A percentile compares a stretch with the other conserved stretches of the same genome.
Conservation (phyloP, 169 alveolate genomes). For the Cryptosporidium viatorum region DNA sequence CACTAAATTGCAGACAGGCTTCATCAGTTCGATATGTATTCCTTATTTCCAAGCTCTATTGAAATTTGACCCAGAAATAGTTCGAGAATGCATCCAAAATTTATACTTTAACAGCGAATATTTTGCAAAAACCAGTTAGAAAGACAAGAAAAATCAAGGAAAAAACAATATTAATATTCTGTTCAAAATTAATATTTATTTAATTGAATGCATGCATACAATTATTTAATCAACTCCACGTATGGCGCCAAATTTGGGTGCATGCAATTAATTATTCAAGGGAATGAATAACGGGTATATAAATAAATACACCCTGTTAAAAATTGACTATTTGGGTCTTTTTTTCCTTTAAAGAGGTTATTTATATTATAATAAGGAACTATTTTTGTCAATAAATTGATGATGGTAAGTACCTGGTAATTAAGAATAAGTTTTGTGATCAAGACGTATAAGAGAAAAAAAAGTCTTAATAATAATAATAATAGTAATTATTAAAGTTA, state of each 20-base stretch:
- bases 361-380: not conserved
- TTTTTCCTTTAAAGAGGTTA: not conserved
- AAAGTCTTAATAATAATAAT: not conserved
- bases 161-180: not conserved
- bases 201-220: slow-evolving; percentile 22
- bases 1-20: not conserved
- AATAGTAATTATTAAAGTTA: not conserved
- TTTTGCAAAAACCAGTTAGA: not conserved
- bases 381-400: not conserved
- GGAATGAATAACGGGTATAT: not conserved
- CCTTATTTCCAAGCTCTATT: slow-evolving; percentile 26
- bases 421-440: not conserved
- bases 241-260: slow-evolving; percentile 30
- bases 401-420: not conserved
- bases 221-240: not conserved
- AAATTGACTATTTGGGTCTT: not conserved
- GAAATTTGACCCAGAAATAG: slow-evolving; percentile 23
- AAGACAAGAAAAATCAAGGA: not conserved
- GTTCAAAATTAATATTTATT: not conserved
- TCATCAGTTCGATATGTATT: slow-evolving; percentile 3
- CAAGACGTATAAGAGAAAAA: not conserved
- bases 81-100: slow-evolving; percentile 54
- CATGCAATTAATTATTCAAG: not conserved
- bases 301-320: slow-evolving; percentile 12
- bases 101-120: slow-evolving; percentile 26